These are phyloP conservation scores for Grosmannia huntii DNA, from an alignment of 2,329 filamentous ascomycete genomes.

Conservation along the genomic window DNA sequence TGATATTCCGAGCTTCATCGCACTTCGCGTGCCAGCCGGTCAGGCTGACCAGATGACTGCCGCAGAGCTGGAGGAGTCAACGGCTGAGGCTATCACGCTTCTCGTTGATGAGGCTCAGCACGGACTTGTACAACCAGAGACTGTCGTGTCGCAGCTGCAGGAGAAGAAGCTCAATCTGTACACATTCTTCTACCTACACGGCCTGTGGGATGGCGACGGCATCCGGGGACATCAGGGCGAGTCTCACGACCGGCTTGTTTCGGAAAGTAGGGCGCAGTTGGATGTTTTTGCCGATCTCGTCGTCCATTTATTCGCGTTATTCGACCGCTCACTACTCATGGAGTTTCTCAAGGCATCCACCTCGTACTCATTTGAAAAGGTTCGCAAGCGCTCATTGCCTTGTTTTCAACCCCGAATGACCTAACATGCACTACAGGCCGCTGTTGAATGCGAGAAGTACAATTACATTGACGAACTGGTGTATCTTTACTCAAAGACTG, in stretches of 20 bases:
- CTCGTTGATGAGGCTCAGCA: conserved; percentile 86
- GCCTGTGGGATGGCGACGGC: conserved; percentile 68
- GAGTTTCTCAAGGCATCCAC: conserved; percentile 76
- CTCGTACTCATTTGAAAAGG: conserved; percentile 75
- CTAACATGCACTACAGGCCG: conserved; percentile 34
- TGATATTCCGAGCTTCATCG: conserved; percentile 79
- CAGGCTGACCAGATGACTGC: conserved; percentile 52
- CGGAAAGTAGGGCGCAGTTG: conserved; percentile 55
- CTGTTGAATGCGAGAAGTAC: conserved; percentile 63
- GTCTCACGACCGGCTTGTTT: conserved; percentile 41
- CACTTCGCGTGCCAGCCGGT: conserved; percentile 67
- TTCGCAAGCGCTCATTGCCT: conserved; percentile 14
- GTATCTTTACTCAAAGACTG: conserved; percentile 88
- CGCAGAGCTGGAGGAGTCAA: conserved; percentile 64
- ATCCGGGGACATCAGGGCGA: conserved; percentile 41
- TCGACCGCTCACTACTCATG: conserved; percentile 70
- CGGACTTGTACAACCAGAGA: conserved; percentile 65
- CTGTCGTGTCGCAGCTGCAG: conserved; percentile 68
- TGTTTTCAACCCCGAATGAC: conserved; percentile 2
- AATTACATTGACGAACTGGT: conserved; percentile 89
- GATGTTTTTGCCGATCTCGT: conserved; percentile 81
- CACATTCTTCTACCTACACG: conserved; percentile 82
- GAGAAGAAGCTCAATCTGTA: conserved; percentile 57
- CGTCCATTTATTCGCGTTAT: conserved; percentile 73
- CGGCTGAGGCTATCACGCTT: conserved; percentile 70